Evolutionary conservation across 805 yeast genomes (phyloP), one percentile per base, ranked within the genome.

Genomic region (Candida methanosorbosa): DNA sequence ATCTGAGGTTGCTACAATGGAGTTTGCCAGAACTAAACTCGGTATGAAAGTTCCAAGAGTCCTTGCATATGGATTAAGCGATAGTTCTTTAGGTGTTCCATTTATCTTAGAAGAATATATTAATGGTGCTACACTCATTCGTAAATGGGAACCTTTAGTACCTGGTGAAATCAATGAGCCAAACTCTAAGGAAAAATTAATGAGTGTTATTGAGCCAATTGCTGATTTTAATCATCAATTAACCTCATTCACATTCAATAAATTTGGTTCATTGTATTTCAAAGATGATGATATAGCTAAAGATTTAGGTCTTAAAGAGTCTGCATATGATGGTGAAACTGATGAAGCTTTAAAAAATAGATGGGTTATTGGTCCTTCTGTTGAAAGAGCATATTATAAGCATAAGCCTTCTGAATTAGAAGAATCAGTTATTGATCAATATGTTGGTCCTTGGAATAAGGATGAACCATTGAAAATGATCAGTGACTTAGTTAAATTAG

Each of bases 1-100:
- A 54, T 76, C 87, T 54, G 98, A 90, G 58, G 96, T 79, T 35
- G 98, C 98, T 16, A 90, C 97, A 1, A 65, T 84, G 67, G 97
- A 90, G 58, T 92, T 83, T 56, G 67, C 80, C 36, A 56, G 66
- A 24, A 57, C 71, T 43, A 84, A 85, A 52, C 59, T 83, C 36
- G 76, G 75, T 1, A 56, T 81, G 32, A 68, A 71, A 18, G 83
- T 83, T 29, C 97, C 97, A 28, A 75, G 72, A 46, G 82, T 84
- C 11, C 61, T 75, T 36, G 71, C 81, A 2, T 82, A 76, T 50
- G 85, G 86, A 38, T 65, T 73, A 20, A 58, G 65, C 17, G 57
- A 71, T 30, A 90, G 88, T 54, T 68, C 76, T 12, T 50, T 88
- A 23, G 72, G 75, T 34, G 58, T 77, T 22, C 95, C 95, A 27